phyloP scores from a whole-genome alignment of 495 filamentous ascomycete species.

The Talaromyces liani region DNA sequence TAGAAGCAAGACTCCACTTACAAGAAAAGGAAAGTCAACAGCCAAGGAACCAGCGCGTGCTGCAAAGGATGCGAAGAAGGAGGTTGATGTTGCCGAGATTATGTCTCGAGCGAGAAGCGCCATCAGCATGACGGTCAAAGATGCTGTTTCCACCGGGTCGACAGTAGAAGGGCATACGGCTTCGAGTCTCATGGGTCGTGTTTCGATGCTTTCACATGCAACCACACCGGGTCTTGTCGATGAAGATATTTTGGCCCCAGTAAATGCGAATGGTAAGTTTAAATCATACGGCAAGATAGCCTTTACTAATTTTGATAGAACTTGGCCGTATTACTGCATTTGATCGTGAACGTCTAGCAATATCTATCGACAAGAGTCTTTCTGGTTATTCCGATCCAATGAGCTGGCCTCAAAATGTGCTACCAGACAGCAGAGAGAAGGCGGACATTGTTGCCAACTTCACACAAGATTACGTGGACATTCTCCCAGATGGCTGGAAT shows the following conservation, averaged over 20 bases:
- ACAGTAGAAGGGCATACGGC: slow-evolving; percentile 38
- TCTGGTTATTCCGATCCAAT: slow-evolving; percentile 33
- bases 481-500: slow-evolving; percentile 76
- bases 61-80: slow-evolving; percentile 20
- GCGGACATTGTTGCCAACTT: slow-evolving; percentile 26
- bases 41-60: neutral
- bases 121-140: slow-evolving; percentile 29
- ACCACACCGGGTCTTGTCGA: slow-evolving; percentile 24
- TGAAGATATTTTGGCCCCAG: slow-evolving; percentile 30
- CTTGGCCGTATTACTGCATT: slow-evolving; percentile 40
- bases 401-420: slow-evolving; percentile 25
- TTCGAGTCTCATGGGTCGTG: slow-evolving; percentile 38
- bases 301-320: slow-evolving; percentile 20
- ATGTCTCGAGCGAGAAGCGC: slow-evolving; percentile 33
- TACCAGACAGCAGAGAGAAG: slow-evolving; percentile 15
- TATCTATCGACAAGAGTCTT: slow-evolving; percentile 35
- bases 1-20: neutral
- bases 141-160: slow-evolving; percentile 33
- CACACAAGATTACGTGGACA: slow-evolving; percentile 39
- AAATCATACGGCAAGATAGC: neutral
- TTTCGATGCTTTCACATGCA: slow-evolving; percentile 39
- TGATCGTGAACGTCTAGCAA: slow-evolving; percentile 34
- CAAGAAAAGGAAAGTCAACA: slow-evolving; percentile 1
- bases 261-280: slow-evolving; percentile 35
- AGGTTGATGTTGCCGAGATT: slow-evolving; percentile 34